Evolutionary conservation across 2,329 filamentous ascomycete genomes (phyloP), one percentile per base, ranked within the genome.

Genomic region (Aspergillus viridinutans): DNA sequence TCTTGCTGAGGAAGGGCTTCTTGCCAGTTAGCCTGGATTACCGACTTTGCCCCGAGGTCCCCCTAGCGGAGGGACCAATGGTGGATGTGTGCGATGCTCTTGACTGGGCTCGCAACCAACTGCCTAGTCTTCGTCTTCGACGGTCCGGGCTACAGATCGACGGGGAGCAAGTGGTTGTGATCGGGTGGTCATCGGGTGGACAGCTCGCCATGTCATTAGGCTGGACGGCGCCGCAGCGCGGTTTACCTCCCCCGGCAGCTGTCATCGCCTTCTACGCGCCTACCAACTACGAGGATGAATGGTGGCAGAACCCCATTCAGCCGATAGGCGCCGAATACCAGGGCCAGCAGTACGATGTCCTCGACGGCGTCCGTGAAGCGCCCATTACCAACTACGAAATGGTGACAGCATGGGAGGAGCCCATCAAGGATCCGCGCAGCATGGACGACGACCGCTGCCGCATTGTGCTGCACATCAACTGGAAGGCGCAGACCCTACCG

Each of bases 111-210:
- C 64, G 72, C 8, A 57, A 60, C 0, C 58, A 4, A 0, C 63
- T 81, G 1, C 76, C 76, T 1, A 5, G 38, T 0, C 10, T 76
- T 0, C 6, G 0, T 0, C 53, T 62, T 4, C 9, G 50, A 12
- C 53, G 49, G 0, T 45, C 10, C 0, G 58, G 59, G 43, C 48
- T 64, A 0, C 21, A 35, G 7, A 6, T 47, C 0, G 60, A 69
- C 48, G 60, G 65, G 0, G 56, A 67, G 0, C 67, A 61, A 2
- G 68, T 81, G 0, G 75, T 77, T 0, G 72, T 63, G 0, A 64
- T 82, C 0, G 80, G 81, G 0, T 83, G 80, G 80, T 83, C 80
- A 0, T 72, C 74, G 0, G 81, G 80, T 0, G 81, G 79, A 0
- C 67, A 71, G 3, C 67, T 83, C 0, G 80, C 80, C 1, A 72